A percentile compares a stretch with the other conserved stretches of the same genome.
phyloP scores from a whole-genome alignment of 2,329 filamentous ascomycete species.

The Fusarium euwallaceae region DNA sequence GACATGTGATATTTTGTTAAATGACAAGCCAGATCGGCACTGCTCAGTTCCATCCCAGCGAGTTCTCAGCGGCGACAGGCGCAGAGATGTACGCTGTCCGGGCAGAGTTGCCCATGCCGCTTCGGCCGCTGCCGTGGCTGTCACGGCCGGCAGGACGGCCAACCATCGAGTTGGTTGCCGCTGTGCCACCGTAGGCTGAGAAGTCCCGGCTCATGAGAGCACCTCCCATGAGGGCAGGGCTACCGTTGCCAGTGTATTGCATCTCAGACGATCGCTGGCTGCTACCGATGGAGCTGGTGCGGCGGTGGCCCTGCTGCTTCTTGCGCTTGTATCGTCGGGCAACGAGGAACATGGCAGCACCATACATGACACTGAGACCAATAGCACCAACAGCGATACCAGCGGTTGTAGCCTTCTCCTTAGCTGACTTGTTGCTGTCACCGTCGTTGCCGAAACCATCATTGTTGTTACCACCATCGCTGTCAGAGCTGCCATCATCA shows the following conservation, averaged over 20 bases:
- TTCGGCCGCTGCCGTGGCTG: slow-evolving; percentile 76
- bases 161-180: slow-evolving; percentile 35
- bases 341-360: slow-evolving; percentile 93
- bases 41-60: slow-evolving; percentile 88
- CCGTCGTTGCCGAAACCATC: slow-evolving; percentile 59
- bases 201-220: slow-evolving; percentile 71
- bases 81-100: slow-evolving; percentile 81
- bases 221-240: slow-evolving; percentile 78
- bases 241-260: slow-evolving; percentile 63
- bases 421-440: slow-evolving; percentile 66
- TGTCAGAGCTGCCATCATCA: slow-evolving; percentile 46
- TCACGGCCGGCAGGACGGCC: slow-evolving; percentile 58
- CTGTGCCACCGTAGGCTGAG: slow-evolving; percentile 63
- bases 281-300: slow-evolving; percentile 78
- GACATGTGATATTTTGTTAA: slow-evolving; percentile 37
- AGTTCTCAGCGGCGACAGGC: slow-evolving; percentile 93
- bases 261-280: slow-evolving; percentile 63
- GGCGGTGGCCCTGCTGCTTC: slow-evolving; percentile 80
- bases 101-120: slow-evolving; percentile 66
- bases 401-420: slow-evolving; percentile 72
- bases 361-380: slow-evolving; percentile 85
- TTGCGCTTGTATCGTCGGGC: slow-evolving; percentile 92
- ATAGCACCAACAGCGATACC: slow-evolving; percentile 83
- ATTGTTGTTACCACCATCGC: slow-evolving; percentile 54
- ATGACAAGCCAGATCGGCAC: slow-evolving; percentile 28